Conservation (phyloP, 805 yeast genomes). For the Yamadazyma scolyti region DNA sequence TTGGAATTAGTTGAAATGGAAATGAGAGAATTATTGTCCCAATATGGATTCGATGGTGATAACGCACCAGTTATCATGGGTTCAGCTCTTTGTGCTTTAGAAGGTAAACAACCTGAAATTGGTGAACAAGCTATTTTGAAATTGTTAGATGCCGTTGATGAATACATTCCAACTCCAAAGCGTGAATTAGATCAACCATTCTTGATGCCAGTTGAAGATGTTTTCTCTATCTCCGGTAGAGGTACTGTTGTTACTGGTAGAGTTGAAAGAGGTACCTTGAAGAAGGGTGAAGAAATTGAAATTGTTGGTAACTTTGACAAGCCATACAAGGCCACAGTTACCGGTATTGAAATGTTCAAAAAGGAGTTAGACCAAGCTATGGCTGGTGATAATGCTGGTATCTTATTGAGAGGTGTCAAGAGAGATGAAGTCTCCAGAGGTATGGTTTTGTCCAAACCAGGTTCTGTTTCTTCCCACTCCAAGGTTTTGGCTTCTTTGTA, state of each 20-base stretch:
- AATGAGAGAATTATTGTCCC: slow-evolving; percentile 91
- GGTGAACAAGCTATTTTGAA: slow-evolving; percentile 82
- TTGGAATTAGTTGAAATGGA: slow-evolving; percentile 99
- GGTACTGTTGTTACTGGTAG: slow-evolving; percentile 99
- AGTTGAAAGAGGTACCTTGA: slow-evolving; percentile 96
- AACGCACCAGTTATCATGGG: slow-evolving; percentile 98
- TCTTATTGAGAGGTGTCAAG: slow-evolving; percentile 95
- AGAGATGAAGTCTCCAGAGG: slow-evolving; percentile 97
- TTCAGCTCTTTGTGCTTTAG: slow-evolving; percentile 95
- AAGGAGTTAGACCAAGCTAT: slow-evolving; percentile 95
- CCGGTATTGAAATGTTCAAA: slow-evolving; percentile 99
- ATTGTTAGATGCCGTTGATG: slow-evolving; percentile 89
- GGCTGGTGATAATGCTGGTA: slow-evolving; percentile 99
- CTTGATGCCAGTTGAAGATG: slow-evolving; percentile 96
- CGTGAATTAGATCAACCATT: slow-evolving; percentile 97
- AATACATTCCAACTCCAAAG: slow-evolving; percentile 90
- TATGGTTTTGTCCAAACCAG: slow-evolving; percentile 94
- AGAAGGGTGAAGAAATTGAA: slow-evolving; percentile 98
- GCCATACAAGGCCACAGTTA: slow-evolving; percentile 89
- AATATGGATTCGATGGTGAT: slow-evolving; percentile 97
- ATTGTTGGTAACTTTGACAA: slow-evolving; percentile 87
- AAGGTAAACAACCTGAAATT: slow-evolving; percentile 82
- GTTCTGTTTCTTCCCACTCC: slow-evolving; percentile 86
- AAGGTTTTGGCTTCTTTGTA: slow-evolving; percentile 92
- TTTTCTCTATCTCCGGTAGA: slow-evolving; percentile 98